Conservation (phyloP, 352 stramenopile species). For the Plasmopara viticola region DNA sequence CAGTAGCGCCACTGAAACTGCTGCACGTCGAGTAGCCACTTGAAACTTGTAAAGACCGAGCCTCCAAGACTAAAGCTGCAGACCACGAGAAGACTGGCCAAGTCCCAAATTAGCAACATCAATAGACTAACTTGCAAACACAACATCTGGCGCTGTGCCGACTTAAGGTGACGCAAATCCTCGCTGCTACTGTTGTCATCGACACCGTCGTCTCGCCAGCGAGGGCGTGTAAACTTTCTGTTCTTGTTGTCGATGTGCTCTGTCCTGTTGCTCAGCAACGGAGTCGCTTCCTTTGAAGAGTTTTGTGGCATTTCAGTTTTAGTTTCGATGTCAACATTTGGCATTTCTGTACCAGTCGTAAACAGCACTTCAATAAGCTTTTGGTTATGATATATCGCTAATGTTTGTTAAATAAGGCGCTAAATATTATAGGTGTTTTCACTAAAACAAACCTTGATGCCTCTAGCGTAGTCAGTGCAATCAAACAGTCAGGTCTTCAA, state of each 20-base stretch:
- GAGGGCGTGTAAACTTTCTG: constrained; percentile 40
- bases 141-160: constrained; percentile 44
- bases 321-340: constrained; percentile 11
- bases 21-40: constrained; percentile 45
- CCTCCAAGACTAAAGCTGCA: constrained; percentile 46
- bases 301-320: constrained; percentile 11
- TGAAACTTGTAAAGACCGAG: constrained; percentile 23
- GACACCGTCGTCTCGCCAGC: constrained; percentile 42
- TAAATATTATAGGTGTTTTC: no score
- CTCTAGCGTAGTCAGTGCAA: no score
- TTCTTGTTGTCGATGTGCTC: constrained; percentile 13
- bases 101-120: constrained; percentile 43
- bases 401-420: no score
- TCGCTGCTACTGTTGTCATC: constrained; percentile 9
- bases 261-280: constrained; percentile 26
- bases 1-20: constrained; percentile 65
- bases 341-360: not conserved
- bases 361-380: no score
- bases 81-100: constrained; percentile 46
- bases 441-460: not conserved
- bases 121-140: constrained; percentile 67
- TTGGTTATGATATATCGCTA: no score
- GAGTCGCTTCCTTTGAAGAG: constrained; percentile 26
- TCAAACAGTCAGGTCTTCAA: constrained; percentile 50
- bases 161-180: constrained; percentile 16